Base-by-base conservation (phyloP, 2,329 filamentous ascomycete species). In the Aspergillus pseudoglaucus region DNA sequence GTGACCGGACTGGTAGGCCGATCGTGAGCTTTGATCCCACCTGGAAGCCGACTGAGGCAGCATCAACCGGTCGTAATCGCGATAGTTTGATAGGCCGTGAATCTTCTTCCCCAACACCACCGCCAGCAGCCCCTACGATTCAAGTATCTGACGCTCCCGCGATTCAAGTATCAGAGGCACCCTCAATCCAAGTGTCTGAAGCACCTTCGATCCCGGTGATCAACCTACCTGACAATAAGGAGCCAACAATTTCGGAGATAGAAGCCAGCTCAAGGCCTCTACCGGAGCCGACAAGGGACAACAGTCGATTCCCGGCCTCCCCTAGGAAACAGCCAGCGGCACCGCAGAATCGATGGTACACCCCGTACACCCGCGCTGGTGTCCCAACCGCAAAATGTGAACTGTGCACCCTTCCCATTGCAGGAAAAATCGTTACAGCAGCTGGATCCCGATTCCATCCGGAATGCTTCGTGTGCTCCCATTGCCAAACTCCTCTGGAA, bases 21-120 rank as follows among this genome's bases (percentile, higher is more conserved):
- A 97, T 97, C 76, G 91, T 97, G 77, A 97, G 91, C 79, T 97
- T 97, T 78, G 81, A 95, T 71, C 81, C 81, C 62, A 81, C 85
- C 65, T 95, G 88, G 74, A 86, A 84, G 70, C 74, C 79, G 72
- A 75, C 77, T 67, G 73, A 74, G 69, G 53, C 60, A 22, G 59
- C 67, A 49, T 39, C 37, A 39, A 53, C 61, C 7, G 61, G 60
- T 42, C 55, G 55, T 4, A 49, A 55, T 14, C 54, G 49, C 17
- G 47, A 55, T 27, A 48, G 32, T 52, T 20, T 45, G 20, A 47
- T 27, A 14, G 49, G 27, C 15, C 53, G 47, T 3, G 53, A 59
- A 49, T 52, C 64, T 57, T 48, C 65, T 42, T 51, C 57, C 23
- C 49, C 55, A 15, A 45, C 53, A 58, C 59, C 75, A 46, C 67